Evolutionary conservation across 2,329 filamentous ascomycete genomes (phyloP).

Genomic region (Paracorniculantispora psalliotae): DNA sequence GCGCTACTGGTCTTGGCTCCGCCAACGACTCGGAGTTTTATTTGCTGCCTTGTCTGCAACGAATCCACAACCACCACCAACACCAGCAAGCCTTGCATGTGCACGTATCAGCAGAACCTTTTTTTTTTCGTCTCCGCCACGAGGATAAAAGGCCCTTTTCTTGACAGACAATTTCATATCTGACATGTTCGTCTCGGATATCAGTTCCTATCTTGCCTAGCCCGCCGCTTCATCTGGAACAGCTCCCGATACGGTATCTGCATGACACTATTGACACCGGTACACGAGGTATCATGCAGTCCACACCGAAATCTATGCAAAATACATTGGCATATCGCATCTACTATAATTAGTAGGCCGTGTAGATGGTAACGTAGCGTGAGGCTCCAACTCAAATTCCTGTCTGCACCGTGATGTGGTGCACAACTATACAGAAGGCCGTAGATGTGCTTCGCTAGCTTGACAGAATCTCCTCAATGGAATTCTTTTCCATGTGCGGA

Average conservation of each 20-base stretch:
- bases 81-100: background rate
- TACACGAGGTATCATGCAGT: background rate
- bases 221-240: background rate
- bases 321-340: background rate
- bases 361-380: background rate
- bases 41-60: background rate
- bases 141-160: background rate
- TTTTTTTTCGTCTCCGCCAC: background rate
- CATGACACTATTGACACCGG: background rate
- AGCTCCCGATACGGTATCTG: background rate
- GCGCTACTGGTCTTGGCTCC: background rate
- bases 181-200: background rate
- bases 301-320: background rate
- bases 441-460: background rate
- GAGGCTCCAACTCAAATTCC: background rate
- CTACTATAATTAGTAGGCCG: no score
- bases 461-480: background rate
- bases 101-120: conserved; percentile 1
- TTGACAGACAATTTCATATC: background rate
- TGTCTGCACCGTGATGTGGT: background rate
- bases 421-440: background rate
- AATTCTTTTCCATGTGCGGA: background rate
- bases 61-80: background rate
- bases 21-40: conserved; percentile 10
- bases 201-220: background rate